Base-by-base conservation (phyloP, 371 early-diverging fungal species). In the Mucor velutinosus region DNA sequence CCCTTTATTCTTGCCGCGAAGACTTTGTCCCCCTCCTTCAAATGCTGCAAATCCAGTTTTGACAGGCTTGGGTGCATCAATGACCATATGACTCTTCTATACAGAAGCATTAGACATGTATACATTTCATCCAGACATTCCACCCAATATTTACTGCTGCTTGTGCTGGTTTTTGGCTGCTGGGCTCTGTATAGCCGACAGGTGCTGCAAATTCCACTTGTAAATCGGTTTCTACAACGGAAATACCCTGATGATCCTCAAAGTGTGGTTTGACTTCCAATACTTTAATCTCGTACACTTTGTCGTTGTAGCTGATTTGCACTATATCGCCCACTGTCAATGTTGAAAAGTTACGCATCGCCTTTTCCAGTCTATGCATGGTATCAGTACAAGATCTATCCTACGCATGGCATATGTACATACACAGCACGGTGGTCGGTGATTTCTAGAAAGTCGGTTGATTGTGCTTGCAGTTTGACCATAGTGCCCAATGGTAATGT, bases 171-270 rank as follows among this genome's bases (percentile, higher is more conserved):
- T 71, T 74, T 53, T 84, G 78, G 58, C 76, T 70, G 14, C 69
- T 58, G 7, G 97, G 97, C 75, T 99, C 99, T 35, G 92, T 90
- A 79, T 99, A 99, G 6, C 99, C 99, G 0, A 97, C 79, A 15
- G 99, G 99, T 23, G 99, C 90, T 4, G 96, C 98, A 84, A 99
- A 99, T 70, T 99, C 99, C 1, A 95, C 96, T 76, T 96, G 96
- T 58, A 99, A 79, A 88, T 99, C 99, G 0, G 99, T 99, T 78
- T 99, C 99, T 8, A 99, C 90, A 69, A 99, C 95, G 27, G 94
- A 95, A 62, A 99, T 95, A 30, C 94, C 96, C 3, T 78, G 83
- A 60, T 86, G 90, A 17, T 65, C 80, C 64, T 73, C 78, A 74
- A 64, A 67, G 57, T 70, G 77, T 27, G 99, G 99, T 69, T 93